phyloP scores from a whole-genome alignment of 495 filamentous ascomycete species.

The Aspergillus wentii region DNA sequence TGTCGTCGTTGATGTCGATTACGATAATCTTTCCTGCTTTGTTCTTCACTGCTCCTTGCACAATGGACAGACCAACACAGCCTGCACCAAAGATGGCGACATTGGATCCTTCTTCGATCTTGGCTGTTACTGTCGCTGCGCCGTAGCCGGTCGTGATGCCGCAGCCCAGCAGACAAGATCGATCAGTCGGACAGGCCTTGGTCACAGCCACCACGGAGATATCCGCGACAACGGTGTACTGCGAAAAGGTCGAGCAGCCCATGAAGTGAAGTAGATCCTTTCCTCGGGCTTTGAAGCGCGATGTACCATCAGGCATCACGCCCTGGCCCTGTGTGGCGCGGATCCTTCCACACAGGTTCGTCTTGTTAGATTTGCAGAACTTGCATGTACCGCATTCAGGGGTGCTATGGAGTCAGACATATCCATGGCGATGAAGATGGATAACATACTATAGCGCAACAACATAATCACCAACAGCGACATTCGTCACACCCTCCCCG shows the following conservation, averaged over 20 bases:
- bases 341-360: slow-evolving; percentile 99
- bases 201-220: slow-evolving; percentile 96
- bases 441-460: slow-evolving; percentile 93
- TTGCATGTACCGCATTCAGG: slow-evolving; percentile 98
- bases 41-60: slow-evolving; percentile 90
- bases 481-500: slow-evolving; percentile 89
- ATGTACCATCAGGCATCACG: slow-evolving; percentile 97
- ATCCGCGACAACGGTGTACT: slow-evolving; percentile 97
- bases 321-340: slow-evolving; percentile 92
- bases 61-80: slow-evolving; percentile 89
- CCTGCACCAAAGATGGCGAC: slow-evolving; percentile 95
- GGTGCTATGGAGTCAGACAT: slow-evolving; percentile 55
- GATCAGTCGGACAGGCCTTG: slow-evolving; percentile 83
- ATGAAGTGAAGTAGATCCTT: slow-evolving; percentile 97
- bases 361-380: slow-evolving; percentile 99
- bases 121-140: slow-evolving; percentile 86
- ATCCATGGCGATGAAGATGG: too few species aligned
- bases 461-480: slow-evolving; percentile 78
- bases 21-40: slow-evolving; percentile 88
- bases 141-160: slow-evolving; percentile 99
- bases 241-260: slow-evolving; percentile 97
- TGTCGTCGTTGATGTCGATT: slow-evolving; percentile 88
- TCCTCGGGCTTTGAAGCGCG: slow-evolving; percentile 89
- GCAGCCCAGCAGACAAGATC: slow-evolving; percentile 91
- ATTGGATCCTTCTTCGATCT: slow-evolving; percentile 81